Base-by-base conservation (phyloP, 2,329 filamentous ascomycete species). In the Colletotrichum nymphaeae region DNA sequence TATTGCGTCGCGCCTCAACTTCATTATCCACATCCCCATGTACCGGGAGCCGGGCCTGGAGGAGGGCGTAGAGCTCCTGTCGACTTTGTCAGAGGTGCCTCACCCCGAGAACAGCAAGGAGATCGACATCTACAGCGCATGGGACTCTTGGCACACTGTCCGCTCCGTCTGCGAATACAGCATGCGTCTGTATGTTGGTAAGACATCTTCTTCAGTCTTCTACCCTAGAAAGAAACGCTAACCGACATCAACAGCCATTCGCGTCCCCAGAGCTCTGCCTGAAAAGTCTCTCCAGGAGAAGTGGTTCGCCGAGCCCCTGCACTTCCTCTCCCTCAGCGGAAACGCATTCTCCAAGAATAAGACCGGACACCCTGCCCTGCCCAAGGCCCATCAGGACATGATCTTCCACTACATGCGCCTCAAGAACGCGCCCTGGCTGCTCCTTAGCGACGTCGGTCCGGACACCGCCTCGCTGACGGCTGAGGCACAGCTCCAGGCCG, bases 111-210 rank as follows among this genome's bases (percentile, higher is more conserved):
- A 76, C 5, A 73, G 74, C 82, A 82, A 42, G 78, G 88, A 91
- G 26, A 85, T 92, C 73, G 93, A 96, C 78, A 82, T 93, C 0
- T 97, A 94, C 82, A 92, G 92, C 66, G 89, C 92, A 2, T 99
- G 97, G 97, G 95, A 98, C 83, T 93, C 93, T 1, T 99, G 97
- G 97, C 93, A 99, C 81, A 88, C 93, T 26, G 93, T 99, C 78
- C 90, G 97, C 66, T 93, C 92, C 66, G 87, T 95, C 70, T 98
- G 95, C 88, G 93, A 92, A 84, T 98, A 99, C 83, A 93, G 93
- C 82, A 84, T 89, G 69, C 91, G 95, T 81, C 87, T 99, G 49
- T 93, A 91, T 78, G 91, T 98, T 83, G 94, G 96, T 98, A 92
- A 86, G 94, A 81, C 26, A 22, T n/a, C 8, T 7, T 42, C 11